Evolutionary conservation across 768 basidiomycete species (phyloP).

Genomic region (Lepiota brunneoincarnata): DNA sequence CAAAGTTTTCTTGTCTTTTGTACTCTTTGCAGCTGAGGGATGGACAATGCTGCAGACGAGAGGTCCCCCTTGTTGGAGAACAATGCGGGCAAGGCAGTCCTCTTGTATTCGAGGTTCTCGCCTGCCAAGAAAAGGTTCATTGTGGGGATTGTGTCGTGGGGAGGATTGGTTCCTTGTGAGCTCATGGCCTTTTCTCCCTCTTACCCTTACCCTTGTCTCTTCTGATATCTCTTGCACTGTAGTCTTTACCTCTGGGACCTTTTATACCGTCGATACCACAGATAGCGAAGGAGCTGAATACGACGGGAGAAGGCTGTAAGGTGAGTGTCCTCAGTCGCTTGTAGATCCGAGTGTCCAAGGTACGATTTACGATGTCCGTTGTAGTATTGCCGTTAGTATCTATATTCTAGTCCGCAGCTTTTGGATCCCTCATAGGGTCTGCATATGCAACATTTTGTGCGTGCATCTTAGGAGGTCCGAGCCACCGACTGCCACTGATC

Average conservation of each 20-base stretch:
- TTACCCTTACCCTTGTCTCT: neutral
- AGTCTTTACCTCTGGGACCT: slow-evolving; percentile 69
- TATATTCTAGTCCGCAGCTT: slow-evolving; percentile 31
- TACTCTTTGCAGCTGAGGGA: neutral
- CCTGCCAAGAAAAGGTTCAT: slow-evolving; percentile 47
- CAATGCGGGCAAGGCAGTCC: slow-evolving; percentile 21
- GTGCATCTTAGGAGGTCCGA: slow-evolving; percentile 7
- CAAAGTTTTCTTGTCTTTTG: neutral
- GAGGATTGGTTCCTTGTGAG: slow-evolving; percentile 62
- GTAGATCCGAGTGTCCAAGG: slow-evolving; percentile 1
- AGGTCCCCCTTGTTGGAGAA: slow-evolving; percentile 28
- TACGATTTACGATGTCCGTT: neutral
- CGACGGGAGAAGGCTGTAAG: slow-evolving; percentile 58
- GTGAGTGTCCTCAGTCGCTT: slow-evolving; percentile 24
- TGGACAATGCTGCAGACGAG: neutral
- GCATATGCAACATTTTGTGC: slow-evolving; percentile 38
- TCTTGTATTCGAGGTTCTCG: slow-evolving; percentile 57
- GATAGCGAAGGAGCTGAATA: slow-evolving; percentile 61
- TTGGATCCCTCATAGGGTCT: slow-evolving; percentile 31
- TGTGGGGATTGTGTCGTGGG: slow-evolving; percentile 53
- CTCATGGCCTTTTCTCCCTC: neutral
- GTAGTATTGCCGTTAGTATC: slow-evolving; percentile 35
- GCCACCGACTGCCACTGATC: neutral
- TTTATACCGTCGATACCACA: slow-evolving; percentile 77
- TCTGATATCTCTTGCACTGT: neutral